Base-by-base conservation (phyloP, 495 filamentous ascomycete species). In the Sphaerosporella brunnea region DNA sequence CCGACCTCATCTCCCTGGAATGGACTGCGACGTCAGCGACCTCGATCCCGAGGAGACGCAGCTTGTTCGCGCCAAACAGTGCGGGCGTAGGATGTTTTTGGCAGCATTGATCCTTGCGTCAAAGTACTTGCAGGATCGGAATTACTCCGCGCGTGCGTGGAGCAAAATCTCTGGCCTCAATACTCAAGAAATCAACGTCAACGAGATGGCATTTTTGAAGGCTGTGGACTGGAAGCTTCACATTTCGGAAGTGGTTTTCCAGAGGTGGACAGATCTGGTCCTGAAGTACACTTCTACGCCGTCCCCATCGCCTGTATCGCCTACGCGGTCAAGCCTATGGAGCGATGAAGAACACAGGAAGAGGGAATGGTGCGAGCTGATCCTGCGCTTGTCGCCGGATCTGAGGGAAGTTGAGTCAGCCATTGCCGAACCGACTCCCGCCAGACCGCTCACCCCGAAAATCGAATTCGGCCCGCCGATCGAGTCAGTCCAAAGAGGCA, bases 61-160 rank as follows among this genome's bases (percentile, higher is more conserved):
- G 41, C 68, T 74, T 18, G 74, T 68, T 56, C 82, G 86, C 48
- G 83, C 85, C 30, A 78, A 96, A 62, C 87, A 93, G 65, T 97
- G 90, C 68, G 90, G 90, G 44, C 83, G 90, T 48, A 81, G 90
- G 36, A 97, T 97, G 86, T 96, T 97, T 61, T 70, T 97, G 46
- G 82, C 92, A 13, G 90, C 90, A 58, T 94, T 96, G 60, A 94
- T 67, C 35, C 68, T 66, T 0, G 69, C 63, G 13, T 95, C 90
- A 19, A 97, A 97, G 66, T 97, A 94, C 63, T 70, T 96, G 34
- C 90, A 97, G 63, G 90, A 97, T 63, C 80, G 90, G 36, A 97
- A 96, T 64, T 97, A 87, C 64, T 96, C 92, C 5, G 86, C 90
- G 34, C 74, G 85, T 28, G 90, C 90, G 18, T 97, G 90, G 90